phyloP scores from a whole-genome alignment of 129 eudicot genomes.

The Tanacetum coccineum region DNA sequence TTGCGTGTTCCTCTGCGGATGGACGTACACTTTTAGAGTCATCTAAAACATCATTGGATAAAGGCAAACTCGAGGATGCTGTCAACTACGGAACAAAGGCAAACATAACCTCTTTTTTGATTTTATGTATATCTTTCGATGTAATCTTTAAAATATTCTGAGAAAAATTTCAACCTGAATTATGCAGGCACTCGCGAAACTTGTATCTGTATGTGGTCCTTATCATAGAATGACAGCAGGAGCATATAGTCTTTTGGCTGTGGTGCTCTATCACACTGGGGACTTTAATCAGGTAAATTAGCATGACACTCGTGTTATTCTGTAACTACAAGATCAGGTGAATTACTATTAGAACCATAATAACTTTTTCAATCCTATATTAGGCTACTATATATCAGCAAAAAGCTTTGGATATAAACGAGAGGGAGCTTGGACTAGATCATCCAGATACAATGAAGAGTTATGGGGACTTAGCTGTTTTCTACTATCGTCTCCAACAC shows the following conservation, averaged over 20 bases:
- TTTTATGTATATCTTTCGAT: constrained; percentile 1
- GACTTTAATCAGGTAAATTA: constrained; percentile 88
- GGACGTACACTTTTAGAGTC: constrained; percentile 95
- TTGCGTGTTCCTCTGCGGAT: constrained; percentile 99
- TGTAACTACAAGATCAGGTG: not conserved
- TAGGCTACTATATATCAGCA: constrained; percentile 98
- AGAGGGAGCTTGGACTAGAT: constrained; percentile 98
- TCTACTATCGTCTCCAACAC: constrained; percentile 95
- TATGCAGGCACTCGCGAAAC: constrained; percentile 85
- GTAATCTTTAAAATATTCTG: not conserved
- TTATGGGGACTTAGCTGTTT: constrained; percentile 96
- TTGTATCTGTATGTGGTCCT: constrained; percentile 92
- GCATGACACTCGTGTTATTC: constrained; percentile 5
- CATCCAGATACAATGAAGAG: constrained; percentile 99
- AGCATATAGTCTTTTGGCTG: constrained; percentile 98
- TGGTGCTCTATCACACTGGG: constrained; percentile 95
- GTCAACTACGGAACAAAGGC: constrained; percentile 96
- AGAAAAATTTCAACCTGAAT: constrained; percentile 15
- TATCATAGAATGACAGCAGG: constrained; percentile 99
- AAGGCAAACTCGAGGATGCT: constrained; percentile 98
- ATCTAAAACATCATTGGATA: constrained; percentile 95
- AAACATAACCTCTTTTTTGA: not conserved
- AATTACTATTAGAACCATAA: constrained; percentile 9
- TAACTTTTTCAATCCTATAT: constrained; percentile 1
- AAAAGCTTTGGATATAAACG: constrained; percentile 96